Conservation (phyloP, 805 yeast genomes). For the Myxozyma vanderwaltii region DNA sequence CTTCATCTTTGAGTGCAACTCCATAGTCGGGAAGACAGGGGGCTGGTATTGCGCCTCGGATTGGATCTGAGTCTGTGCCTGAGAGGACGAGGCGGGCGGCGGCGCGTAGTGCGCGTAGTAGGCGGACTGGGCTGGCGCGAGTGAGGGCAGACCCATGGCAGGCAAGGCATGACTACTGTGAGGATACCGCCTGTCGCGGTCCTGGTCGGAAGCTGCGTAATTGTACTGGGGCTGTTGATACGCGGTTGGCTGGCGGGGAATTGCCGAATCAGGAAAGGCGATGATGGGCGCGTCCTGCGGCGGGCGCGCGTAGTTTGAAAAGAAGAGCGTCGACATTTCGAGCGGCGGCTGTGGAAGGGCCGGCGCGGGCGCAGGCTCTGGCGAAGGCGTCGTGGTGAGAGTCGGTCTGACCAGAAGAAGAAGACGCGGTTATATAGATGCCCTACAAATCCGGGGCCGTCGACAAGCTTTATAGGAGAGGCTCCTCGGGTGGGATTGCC, state of each 20-base stretch:
- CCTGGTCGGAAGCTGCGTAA: not conserved
- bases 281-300: slow-evolving; percentile 4
- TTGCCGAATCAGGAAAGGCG: slow-evolving; percentile 1
- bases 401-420: slow-evolving; percentile 8
- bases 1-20: slow-evolving; percentile 6
- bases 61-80: not conserved
- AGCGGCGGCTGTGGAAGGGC: slow-evolving; percentile 9
- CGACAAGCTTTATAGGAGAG: slow-evolving; percentile 1
- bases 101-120: slow-evolving; percentile 8
- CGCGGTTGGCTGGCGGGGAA: slow-evolving; percentile 10
- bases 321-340: slow-evolving; percentile 8
- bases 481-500: slow-evolving; percentile 15
- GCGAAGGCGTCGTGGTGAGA: slow-evolving; percentile 12
- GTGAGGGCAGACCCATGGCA: not conserved
- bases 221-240: slow-evolving; percentile 4
- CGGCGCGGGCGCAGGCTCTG: slow-evolving; percentile 10
- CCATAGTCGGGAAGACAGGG: not conserved
- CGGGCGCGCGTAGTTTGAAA: slow-evolving; percentile 6
- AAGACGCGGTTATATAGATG: not conserved
- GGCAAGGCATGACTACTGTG: not conserved
- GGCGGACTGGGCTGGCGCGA: not conserved
- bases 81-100: not conserved
- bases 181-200: not conserved
- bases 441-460: not conserved
- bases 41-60: not conserved